Base-by-base conservation (phyloP, 2,329 filamentous ascomycete species). In the Xylaria sp. region DNA sequence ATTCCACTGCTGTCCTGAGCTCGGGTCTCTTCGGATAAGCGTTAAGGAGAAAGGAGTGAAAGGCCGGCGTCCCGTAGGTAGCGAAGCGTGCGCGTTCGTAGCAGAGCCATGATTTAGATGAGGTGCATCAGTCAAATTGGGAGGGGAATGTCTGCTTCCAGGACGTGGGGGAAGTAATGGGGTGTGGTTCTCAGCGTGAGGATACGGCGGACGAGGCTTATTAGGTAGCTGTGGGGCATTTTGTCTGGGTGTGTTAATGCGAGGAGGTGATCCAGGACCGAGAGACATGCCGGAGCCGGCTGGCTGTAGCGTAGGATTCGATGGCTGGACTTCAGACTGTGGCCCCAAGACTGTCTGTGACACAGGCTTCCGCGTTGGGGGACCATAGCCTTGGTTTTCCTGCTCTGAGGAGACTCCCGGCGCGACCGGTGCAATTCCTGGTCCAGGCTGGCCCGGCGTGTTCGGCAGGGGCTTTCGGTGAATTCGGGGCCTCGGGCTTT, bases 1-100 rank as follows among this genome's bases (percentile, higher is more conserved):
- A 76, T 94, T 94, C 91, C 91, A 94, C 78, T 94, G 92, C 64
- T 84, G 85, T 8, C 89, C 89, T 9, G 90, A 88, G 25, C 86
- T 84, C 0, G 91, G 91, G 77, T 94, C 90, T 72, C 92, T 88
- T n/a, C 92, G 89, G 74, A 94, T 93, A 15, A 94, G 79, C 0
- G 89, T 90, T 15, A 90, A 80, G 1, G 83, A 85, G 71, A 88
- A 89, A 0, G 86, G 83, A 0, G 80, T 78, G 56, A 81, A 78
- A 7, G 78, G 73, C 25, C 75, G 77, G 56, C 72, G 76, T 62
- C 81, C 82, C 28, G 71, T 76, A 2, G 82, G 83, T 0, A 82
- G 84, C 0, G 80, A 78, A 0, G 82, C 81, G 32, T 72, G 67
- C 37, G 66, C 34, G 34, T 57, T 56, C 20, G 23, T 52, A 10